These are phyloP conservation scores for Penicillium flavigenum DNA, from an alignment of 495 filamentous ascomycete genomes.

Conservation along the genomic window DNA sequence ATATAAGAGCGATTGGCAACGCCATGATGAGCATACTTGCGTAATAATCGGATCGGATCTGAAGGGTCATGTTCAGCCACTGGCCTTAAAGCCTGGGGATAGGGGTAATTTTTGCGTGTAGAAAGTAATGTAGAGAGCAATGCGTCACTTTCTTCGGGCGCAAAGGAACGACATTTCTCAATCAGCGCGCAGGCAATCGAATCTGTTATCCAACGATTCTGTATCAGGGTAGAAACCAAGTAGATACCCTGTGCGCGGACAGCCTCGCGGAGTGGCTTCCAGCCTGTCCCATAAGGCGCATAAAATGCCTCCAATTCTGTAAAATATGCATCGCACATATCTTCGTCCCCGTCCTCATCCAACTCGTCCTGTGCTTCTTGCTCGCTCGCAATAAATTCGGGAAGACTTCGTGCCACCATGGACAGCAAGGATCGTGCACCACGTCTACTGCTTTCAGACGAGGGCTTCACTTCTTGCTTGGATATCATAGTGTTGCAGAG, in stretches of 20 bases:
- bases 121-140: slow-evolving; percentile 38
- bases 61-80: slow-evolving; percentile 12
- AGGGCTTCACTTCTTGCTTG: neutral
- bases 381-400: slow-evolving; percentile 61
- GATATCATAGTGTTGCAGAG: slow-evolving; percentile 34
- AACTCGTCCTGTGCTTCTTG: slow-evolving; percentile 55
- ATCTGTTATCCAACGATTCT: slow-evolving; percentile 43
- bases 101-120: slow-evolving; percentile 28
- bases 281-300: slow-evolving; percentile 52
- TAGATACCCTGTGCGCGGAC: slow-evolving; percentile 66
- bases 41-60: slow-evolving; percentile 35
- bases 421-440: slow-evolving; percentile 61
- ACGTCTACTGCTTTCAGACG: slow-evolving; percentile 3
- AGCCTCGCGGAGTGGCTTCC: slow-evolving; percentile 62
- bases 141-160: slow-evolving; percentile 40
- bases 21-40: slow-evolving; percentile 29
- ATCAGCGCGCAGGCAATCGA: slow-evolving; percentile 36
- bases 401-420: slow-evolving; percentile 62
- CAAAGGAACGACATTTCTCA: slow-evolving; percentile 34
- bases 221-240: slow-evolving; percentile 56
- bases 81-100: slow-evolving; percentile 36
- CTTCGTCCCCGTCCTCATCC: slow-evolving; percentile 45
- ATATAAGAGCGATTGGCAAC: slow-evolving; percentile 31
- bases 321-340: slow-evolving; percentile 58
- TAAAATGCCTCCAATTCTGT: slow-evolving; percentile 64